phyloP scores from a whole-genome alignment of 176 grass and related monocot species.

The Triticum turgidum region DNA sequence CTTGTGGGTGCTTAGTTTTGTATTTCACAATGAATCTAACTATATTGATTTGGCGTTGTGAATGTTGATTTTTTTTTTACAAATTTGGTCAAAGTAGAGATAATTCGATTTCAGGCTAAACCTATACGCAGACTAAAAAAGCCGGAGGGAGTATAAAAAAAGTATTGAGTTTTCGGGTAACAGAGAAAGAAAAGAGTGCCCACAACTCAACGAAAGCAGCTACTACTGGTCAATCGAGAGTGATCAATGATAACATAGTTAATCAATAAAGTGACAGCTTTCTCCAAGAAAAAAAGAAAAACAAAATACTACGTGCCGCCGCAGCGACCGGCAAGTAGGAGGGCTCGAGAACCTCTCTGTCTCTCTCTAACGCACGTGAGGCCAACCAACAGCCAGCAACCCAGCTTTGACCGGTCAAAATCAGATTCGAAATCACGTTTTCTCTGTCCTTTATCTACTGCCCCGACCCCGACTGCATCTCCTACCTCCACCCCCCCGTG shows the following conservation, averaged over 20 bases:
- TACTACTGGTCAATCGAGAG: neutral
- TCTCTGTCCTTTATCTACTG: constrained; percentile 37
- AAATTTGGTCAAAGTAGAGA: too few species aligned
- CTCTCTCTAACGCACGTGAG: neutral
- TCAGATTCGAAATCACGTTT: neutral
- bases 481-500: constrained; percentile 58
- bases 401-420: neutral
- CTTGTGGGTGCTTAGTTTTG: too few species aligned
- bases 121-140: too few species aligned
- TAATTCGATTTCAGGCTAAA: too few species aligned
- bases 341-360: neutral
- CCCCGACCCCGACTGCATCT: constrained; percentile 64
- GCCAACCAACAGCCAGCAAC: neutral
- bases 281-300: neutral
- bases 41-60: too few species aligned
- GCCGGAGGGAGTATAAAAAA: too few species aligned
- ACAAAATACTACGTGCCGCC: neutral
- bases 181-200: too few species aligned
- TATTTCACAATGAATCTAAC: too few species aligned
- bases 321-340: neutral
- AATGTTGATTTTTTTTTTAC: too few species aligned
- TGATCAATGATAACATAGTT: neutral
- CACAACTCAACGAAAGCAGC: too few species aligned
- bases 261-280: neutral
- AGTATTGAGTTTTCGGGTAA: too few species aligned